Evolutionary conservation across 345 rosid species (phyloP), one percentile per base, ranked within the genome.

Genomic region (rapeseed (Brassica napus)): DNA sequence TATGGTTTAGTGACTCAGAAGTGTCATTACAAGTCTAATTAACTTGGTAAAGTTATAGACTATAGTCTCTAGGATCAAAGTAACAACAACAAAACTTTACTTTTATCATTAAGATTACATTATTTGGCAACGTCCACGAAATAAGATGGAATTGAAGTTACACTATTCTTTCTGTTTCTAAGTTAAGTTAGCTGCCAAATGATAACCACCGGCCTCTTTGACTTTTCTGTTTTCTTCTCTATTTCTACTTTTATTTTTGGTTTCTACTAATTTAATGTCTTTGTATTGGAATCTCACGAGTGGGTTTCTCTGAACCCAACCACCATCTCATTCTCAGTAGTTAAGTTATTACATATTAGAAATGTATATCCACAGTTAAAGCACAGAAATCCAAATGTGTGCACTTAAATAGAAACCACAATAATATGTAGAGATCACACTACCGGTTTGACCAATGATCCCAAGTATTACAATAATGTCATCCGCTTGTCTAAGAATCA

Each of bases 281-380:
- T 66, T 72, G 65, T 67, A 73, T 44, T 60, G 77, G 74, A 66
- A 79, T 73, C 69, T 73, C 44, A 55, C 31, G 52, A 31, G 58
- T 72, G 73, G 32, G 75, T 66, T 78, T 65, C 52, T 59, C 73
- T 44, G 77, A 72, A 72, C 12, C 82, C 82, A 73, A 79, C 77
- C 55, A 79, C 82, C 82, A 18, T 15, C 23, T 32, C 35, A 32
- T 5, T 32, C 35, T 31, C 69, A 65, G 68, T 30, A 7, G 8
- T 57, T 65, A 68, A 57, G 5, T 35, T 73, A 66, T 35, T 73
- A 66, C 77, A 7, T 18, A 30, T 30, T 42, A 67, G 52, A 65
- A 65, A 58, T 72, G 73, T 23, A 78, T 30, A 72, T 28, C 32
- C 6, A 66, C 68, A 78, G 66, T 72, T 23, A 44, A 66, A 21